Percentiles rank a stretch among this genome's conserved stretches.
Evolutionary conservation across 768 basidiomycete genomes (phyloP).

Genomic region (Termitomyces sp.): DNA sequence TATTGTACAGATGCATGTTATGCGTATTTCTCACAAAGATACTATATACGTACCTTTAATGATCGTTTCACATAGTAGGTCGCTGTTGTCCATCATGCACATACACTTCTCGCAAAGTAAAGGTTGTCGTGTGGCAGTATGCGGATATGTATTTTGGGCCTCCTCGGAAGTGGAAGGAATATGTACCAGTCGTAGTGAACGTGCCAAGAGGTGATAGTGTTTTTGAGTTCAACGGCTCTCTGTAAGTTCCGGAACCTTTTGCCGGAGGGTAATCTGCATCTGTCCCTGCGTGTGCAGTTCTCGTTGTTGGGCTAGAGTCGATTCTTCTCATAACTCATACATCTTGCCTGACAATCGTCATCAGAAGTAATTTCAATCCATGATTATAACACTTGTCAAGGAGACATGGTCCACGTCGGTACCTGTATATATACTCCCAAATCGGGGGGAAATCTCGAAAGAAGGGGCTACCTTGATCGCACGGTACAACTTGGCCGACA

Average conservation of each 20-base stretch:
- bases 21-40: neutral
- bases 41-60: neutral
- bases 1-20: neutral
- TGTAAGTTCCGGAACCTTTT: neutral
- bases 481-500: neutral
- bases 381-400: neutral
- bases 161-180: neutral
- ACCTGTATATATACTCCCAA: too few relatives aligned
- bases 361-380: too few relatives aligned
- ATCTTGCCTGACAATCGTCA: too few relatives aligned
- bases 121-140: neutral
- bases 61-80: neutral
- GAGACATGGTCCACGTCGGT: neutral
- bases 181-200: neutral
- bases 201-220: neutral
- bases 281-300: neutral
- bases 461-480: too few relatives aligned
- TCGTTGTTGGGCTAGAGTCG: neutral
- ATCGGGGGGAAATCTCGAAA: too few relatives aligned
- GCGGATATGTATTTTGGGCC: neutral
- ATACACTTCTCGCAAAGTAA: neutral
- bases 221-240: neutral
- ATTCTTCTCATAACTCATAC: too few relatives aligned
- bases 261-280: neutral
- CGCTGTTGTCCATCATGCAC: neutral